Evolutionary conservation across 177 flowering plant genomes (phyloP), one percentile per base, ranked within the genome.

Genomic region (Tripterygium wilfordii): DNA sequence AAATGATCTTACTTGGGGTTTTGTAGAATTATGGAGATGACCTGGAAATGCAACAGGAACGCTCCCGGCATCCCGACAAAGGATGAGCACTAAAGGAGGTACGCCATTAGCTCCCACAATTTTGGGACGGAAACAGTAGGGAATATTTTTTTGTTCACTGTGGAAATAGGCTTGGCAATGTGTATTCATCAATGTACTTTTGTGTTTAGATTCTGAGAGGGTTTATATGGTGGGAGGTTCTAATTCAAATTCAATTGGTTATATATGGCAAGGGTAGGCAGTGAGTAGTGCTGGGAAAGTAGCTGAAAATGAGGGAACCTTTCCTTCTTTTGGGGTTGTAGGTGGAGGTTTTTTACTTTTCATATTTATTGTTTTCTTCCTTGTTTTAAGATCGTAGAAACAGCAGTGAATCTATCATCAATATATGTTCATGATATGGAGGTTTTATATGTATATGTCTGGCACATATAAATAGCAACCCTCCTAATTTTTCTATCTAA

Each of bases 171-270:
- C 35, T 23, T 36, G 37, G 49, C 16, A 18, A 10, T 13, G 48
- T 53, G 50, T 60, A 28, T 21, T 21, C 29, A 25, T 33, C 26
- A 42, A 15, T 54, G 57, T 53, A 53, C 53, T 53, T 59, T 45
- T 23, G 44, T 60, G 65, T 59, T 48, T 44, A 60, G 59, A 47
- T 21, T 44, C 62, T 63, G 65, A 60, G 65, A 33, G 42, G 57
- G 49, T 56, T 56, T 59, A 56, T 49, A 16, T 21, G 25, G 15
- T 44, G 41, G 46, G n/a, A n/a, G n/a, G n/a, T n/a, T 36, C 54
- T 60, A 52, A 55, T 59, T 60, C n/a, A 24, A 22, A 51, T 58
- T 54, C 38, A 36, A 39, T 67, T 53, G 60, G 49, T 56, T 57
- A 32, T 51, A 19, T 41, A 26, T 33, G 29, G 22, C 33, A 17